These are phyloP conservation scores for Candolleomyces aberdarensis DNA, from an alignment of 768 basidiomycete species.

Conservation along the genomic window DNA sequence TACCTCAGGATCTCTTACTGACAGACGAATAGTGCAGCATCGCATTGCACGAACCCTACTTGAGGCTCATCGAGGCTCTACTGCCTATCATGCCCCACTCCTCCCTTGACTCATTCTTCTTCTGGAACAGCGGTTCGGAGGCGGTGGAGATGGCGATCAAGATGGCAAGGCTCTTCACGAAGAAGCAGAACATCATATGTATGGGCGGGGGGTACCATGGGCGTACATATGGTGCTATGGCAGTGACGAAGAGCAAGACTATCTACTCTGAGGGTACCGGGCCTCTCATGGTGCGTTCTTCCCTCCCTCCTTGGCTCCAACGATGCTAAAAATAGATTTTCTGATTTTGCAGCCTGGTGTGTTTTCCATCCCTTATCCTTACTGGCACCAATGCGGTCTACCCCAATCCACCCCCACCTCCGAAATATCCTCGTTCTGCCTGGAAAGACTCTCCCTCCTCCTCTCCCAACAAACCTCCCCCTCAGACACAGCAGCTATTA, in stretches of 20 bases:
- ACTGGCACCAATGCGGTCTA: constrained; percentile 83
- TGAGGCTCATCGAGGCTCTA: constrained; percentile 81
- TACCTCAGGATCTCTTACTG: background rate
- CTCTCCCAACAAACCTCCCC: constrained; percentile 76
- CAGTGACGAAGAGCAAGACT: constrained; percentile 92
- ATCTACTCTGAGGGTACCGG: constrained; percentile 76
- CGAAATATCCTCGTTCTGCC: constrained; percentile 57
- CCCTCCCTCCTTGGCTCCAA: background rate
- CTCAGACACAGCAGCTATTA: constrained; percentile 86
- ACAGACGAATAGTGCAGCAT: constrained; percentile 70
- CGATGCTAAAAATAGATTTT: background rate
- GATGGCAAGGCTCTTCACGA: constrained; percentile 76
- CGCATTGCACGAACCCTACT: constrained; percentile 81
- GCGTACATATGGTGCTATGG: constrained; percentile 90
- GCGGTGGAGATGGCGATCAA: constrained; percentile 90
- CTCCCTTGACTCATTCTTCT: constrained; percentile 93
- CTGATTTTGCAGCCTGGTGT: constrained; percentile 67
- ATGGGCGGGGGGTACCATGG: constrained; percentile 94
- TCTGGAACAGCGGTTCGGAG: constrained; percentile 96
- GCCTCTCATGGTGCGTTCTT: constrained; percentile 72
- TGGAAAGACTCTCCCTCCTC: constrained; percentile 81
- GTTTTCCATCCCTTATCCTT: constrained; percentile 81
- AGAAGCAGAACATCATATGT: constrained; percentile 81
- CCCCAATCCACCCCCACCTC: constrained; percentile 51
- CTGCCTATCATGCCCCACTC: constrained; percentile 88